These are phyloP conservation scores for Candida takata DNA, from an alignment of 805 yeast genomes.

Conservation along the genomic window DNA sequence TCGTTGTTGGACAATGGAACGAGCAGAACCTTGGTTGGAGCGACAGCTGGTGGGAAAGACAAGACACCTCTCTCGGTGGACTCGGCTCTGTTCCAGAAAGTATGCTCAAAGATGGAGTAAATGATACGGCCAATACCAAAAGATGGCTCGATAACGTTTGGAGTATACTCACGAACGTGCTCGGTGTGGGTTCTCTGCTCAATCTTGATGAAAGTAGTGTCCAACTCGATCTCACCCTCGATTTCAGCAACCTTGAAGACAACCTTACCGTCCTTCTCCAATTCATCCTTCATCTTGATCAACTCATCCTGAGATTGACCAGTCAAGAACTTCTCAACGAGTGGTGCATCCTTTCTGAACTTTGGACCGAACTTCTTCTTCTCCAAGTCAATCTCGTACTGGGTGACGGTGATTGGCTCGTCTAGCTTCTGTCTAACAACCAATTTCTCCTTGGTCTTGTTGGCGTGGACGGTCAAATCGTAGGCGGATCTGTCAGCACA, in stretches of 20 bases:
- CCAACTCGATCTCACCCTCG: constrained; percentile 58
- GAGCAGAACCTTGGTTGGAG: constrained; percentile 94
- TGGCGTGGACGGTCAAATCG: constrained; percentile 92
- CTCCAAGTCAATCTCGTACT: constrained; percentile 77
- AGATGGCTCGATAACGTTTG: constrained; percentile 98
- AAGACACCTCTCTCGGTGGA: constrained; percentile 82
- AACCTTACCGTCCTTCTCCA: constrained; percentile 55
- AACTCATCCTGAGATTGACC: constrained; percentile 79
- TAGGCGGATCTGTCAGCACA: constrained; percentile 99
- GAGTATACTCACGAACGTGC: constrained; percentile 91
- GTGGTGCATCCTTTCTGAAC: constrained; percentile 95
- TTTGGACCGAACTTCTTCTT: constrained; percentile 97
- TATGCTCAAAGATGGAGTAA: constrained; percentile 89
- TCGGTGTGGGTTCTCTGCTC: constrained; percentile 74
- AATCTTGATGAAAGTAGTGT: constrained; percentile 62
- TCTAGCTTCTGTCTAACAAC: constrained; percentile 88
- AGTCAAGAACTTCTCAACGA: constrained; percentile 74
- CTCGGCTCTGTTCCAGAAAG: constrained; percentile 92
- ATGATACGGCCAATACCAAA: constrained; percentile 98
- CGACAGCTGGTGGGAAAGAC: constrained; percentile 90
- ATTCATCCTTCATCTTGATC: constrained; percentile 66
- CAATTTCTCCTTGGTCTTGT: constrained; percentile 89
- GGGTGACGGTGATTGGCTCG: constrained; percentile 77
- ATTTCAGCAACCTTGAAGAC: constrained; percentile 61
- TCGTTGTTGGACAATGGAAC: constrained; percentile 89